Conservation (phyloP, 1,284 basidiomycete genomes). For the Cystobasidiaceae sp. region DNA sequence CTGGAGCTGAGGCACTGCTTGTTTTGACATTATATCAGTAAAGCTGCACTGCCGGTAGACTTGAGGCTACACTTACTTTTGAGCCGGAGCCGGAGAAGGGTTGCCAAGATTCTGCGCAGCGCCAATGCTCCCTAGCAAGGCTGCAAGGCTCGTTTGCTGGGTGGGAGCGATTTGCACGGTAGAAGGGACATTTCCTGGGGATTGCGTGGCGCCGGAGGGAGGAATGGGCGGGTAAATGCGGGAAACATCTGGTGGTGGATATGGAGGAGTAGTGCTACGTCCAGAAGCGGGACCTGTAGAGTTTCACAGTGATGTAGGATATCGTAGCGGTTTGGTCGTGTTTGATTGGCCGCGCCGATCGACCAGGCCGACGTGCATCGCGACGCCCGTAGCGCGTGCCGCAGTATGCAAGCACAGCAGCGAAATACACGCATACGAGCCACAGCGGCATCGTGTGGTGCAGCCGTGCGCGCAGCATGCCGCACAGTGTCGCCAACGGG, state of each 20-base stretch:
- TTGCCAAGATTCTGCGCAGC: background rate
- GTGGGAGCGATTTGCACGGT: background rate
- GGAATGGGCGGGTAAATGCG: background rate
- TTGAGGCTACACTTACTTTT: background rate
- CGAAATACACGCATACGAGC: too few relatives aligned
- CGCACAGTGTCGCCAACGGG: too few relatives aligned
- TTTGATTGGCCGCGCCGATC: background rate
- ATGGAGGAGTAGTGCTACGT: conserved; percentile 25
- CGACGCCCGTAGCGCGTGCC: too few relatives aligned
- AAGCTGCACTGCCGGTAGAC: background rate
- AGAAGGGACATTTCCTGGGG: background rate
- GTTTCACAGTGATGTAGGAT: background rate
- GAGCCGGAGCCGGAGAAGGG: background rate
- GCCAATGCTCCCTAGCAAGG: conserved; percentile 5
- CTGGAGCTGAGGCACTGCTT: background rate
- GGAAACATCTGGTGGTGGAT: conserved; percentile 22
- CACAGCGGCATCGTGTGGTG: too few relatives aligned
- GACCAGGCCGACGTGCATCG: too few relatives aligned
- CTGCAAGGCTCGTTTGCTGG: conserved; percentile 2
- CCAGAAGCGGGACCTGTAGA: background rate
- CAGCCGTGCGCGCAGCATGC: too few relatives aligned
- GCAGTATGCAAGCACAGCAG: too few relatives aligned
- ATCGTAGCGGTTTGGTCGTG: background rate
- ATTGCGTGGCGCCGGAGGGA: background rate
- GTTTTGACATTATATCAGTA: background rate